These are phyloP conservation scores for Coniosporium apollinis DNA, from an alignment of 495 filamentous ascomycete genomes.

Conservation along the genomic window DNA sequence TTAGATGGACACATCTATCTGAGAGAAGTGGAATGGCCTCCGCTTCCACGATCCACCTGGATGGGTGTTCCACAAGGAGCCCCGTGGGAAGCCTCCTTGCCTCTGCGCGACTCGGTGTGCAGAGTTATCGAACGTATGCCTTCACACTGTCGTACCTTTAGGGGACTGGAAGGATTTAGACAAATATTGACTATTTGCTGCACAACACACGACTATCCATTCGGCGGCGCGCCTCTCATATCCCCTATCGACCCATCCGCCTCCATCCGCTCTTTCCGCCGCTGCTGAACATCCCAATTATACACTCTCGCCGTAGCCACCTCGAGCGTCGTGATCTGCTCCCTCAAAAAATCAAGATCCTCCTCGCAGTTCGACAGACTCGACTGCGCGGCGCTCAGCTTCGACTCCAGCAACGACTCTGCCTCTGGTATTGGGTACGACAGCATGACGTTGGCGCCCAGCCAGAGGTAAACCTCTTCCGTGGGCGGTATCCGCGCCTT, in stretches of 20 bases:
- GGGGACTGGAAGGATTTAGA: no score
- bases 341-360: conserved; percentile 86
- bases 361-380: conserved; percentile 79
- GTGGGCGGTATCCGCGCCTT: conserved; percentile 66
- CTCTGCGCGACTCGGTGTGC: no score
- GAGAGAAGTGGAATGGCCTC: no score
- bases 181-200: no score
- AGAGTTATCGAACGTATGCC: no score
- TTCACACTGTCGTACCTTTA: no score
- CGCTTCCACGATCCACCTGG: no score
- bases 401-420: conserved; percentile 57
- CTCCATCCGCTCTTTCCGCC: conserved; percentile 85
- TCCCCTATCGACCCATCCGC: conserved; percentile 34
- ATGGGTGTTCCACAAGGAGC: no score
- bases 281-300: conserved; percentile 93
- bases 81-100: no score
- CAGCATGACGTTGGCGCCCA: conserved; percentile 96
- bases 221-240: conserved; percentile 1
- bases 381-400: conserved; percentile 59
- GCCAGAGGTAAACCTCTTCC: conserved; percentile 92
- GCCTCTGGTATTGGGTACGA: conserved; percentile 84
- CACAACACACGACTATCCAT: no score
- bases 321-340: conserved; percentile 96
- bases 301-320: conserved; percentile 94
- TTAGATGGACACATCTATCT: no score